Conservation (phyloP, 2,329 filamentous ascomycete species). For the Ascocoryne sarcoides region DNA sequence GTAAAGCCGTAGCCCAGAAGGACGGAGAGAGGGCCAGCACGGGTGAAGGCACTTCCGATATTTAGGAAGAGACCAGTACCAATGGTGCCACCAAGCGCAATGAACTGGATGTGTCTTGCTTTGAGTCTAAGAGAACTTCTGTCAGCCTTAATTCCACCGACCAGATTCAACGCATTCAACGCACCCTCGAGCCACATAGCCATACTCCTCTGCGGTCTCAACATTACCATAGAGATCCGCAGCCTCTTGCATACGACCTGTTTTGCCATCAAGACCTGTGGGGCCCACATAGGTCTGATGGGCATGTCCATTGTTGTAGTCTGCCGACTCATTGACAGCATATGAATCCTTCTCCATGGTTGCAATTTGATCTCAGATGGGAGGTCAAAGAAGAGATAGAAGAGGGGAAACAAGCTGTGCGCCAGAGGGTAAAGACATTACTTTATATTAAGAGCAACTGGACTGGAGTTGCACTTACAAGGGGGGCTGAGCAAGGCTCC, state of each 20-base stretch:
- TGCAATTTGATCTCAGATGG: conserved; percentile 3
- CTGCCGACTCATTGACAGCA: conserved; percentile 15
- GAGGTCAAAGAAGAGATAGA: neutral
- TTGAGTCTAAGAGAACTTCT: conserved; percentile 16
- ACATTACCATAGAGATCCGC: conserved; percentile 43
- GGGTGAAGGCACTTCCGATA: conserved; percentile 43
- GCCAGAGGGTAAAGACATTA: neutral
- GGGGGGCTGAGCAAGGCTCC: too few relatives aligned
- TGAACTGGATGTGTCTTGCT: conserved; percentile 49
- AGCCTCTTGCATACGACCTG: conserved; percentile 35
- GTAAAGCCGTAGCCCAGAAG: conserved; percentile 44
- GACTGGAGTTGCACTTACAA: too few relatives aligned
- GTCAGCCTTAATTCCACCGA: neutral
- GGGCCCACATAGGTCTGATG: conserved; percentile 18
- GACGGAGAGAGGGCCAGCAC: conserved; percentile 44
- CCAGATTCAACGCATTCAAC: conserved; percentile 8
- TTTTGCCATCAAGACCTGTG: conserved; percentile 23
- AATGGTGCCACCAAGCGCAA: conserved; percentile 50
- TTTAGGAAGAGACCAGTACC: conserved; percentile 46
- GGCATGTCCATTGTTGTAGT: conserved; percentile 14
- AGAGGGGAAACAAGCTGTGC: neutral
- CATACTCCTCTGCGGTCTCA: conserved; percentile 40
- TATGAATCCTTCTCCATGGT: conserved; percentile 23
- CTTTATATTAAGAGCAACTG: too few relatives aligned
- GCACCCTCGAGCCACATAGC: conserved; percentile 41